Conservation (phyloP, 257 asterid species). For the Lantana camara region DNA sequence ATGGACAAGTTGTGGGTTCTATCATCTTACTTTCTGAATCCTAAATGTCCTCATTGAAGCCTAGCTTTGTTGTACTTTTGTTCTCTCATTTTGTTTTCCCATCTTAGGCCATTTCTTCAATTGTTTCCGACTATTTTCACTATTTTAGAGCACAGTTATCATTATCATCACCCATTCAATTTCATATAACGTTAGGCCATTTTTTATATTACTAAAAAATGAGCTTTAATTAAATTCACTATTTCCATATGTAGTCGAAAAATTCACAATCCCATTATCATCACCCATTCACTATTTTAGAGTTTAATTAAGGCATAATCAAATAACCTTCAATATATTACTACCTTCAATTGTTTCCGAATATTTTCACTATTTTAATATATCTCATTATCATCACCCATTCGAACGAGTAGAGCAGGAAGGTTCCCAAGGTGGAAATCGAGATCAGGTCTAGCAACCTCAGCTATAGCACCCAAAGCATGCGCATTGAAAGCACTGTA, state of each 20-base stretch:
- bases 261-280: too few relatives aligned
- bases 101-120: background rate
- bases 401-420: conserved; percentile 86
- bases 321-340: too few relatives aligned
- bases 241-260: too few relatives aligned
- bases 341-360: too few relatives aligned
- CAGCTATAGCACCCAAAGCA: conserved; percentile 99
- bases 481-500: conserved; percentile 95
- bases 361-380: too few relatives aligned
- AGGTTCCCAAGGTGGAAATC: conserved; percentile 86
- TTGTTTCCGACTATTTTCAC: background rate
- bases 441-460: conserved; percentile 98
- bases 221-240: too few relatives aligned
- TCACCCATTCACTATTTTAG: too few relatives aligned
- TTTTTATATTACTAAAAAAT: too few relatives aligned
- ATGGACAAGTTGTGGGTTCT: background rate
- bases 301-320: too few relatives aligned
- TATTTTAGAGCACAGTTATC: background rate
- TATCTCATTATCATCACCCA: conserved; percentile 78
- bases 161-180: too few relatives aligned
- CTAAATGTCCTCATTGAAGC: background rate
- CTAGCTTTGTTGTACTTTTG: too few relatives aligned
- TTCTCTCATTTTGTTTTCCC: background rate
- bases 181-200: too few relatives aligned
- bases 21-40: background rate